Evolutionary conservation across 2,329 filamentous ascomycete genomes (phyloP).

Genomic region (Thielaviopsis ethacetica): DNA sequence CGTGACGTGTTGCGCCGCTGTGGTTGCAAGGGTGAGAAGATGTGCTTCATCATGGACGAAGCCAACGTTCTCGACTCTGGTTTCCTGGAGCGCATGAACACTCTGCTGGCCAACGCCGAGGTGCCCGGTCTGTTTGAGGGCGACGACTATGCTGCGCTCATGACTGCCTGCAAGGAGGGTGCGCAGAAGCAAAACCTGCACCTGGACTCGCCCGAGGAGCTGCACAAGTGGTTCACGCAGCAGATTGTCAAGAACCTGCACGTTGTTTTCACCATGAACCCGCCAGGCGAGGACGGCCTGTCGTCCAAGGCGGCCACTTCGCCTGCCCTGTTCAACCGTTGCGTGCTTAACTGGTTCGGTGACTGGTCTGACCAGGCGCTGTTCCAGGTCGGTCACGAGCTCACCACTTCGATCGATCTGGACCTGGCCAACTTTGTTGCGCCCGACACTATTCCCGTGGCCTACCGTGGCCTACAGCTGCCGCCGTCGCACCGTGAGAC

Average conservation of each 20-base stretch:
- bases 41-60: slow-evolving; percentile 99
- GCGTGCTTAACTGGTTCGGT: slow-evolving; percentile 98
- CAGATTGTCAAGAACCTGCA: slow-evolving; percentile 98
- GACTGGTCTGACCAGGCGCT: slow-evolving; percentile 99
- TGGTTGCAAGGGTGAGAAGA: slow-evolving; percentile 96
- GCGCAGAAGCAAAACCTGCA: slow-evolving; percentile 90
- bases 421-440: slow-evolving; percentile 74
- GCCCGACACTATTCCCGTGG: slow-evolving; percentile 82
- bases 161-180: slow-evolving; percentile 98
- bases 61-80: slow-evolving; percentile 96
- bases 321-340: slow-evolving; percentile 97
- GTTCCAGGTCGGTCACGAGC: slow-evolving; percentile 91
- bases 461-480: slow-evolving; percentile 68
- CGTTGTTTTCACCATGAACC: slow-evolving; percentile 99
- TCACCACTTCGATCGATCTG: slow-evolving; percentile 91
- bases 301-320: slow-evolving; percentile 94
- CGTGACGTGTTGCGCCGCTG: slow-evolving; percentile 83
- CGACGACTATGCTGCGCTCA: slow-evolving; percentile 94
- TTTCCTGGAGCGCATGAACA: slow-evolving; percentile 99
- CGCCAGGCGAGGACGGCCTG: slow-evolving; percentile 71
- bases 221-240: slow-evolving; percentile 99
- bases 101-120: slow-evolving; percentile 94
- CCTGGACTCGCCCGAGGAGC: slow-evolving; percentile 90
- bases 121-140: slow-evolving; percentile 97
- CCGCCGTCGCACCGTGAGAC: slow-evolving; percentile 83